Percentiles rank a stretch among this genome's conserved stretches.
Conservation (phyloP, 2,329 filamentous ascomycete species). For the Stagonosporopsis vannaccii region DNA sequence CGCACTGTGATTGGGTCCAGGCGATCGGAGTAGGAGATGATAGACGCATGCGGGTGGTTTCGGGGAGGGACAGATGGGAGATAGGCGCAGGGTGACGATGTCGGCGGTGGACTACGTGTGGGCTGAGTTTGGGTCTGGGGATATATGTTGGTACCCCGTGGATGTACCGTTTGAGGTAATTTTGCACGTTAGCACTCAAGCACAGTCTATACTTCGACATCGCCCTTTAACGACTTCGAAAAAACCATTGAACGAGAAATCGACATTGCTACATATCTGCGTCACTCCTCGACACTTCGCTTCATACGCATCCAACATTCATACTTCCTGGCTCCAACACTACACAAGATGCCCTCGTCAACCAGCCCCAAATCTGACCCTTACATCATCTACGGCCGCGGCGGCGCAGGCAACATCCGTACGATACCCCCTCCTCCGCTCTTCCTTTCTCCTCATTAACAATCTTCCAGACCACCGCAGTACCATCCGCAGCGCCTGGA, state of each 20-base stretch:
- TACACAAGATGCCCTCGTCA: constrained; percentile 13
- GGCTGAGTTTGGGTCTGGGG: constrained; percentile 4
- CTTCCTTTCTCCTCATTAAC: not conserved
- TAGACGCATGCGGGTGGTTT: constrained; percentile 17
- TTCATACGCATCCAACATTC: not conserved
- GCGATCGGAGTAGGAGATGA: constrained; percentile 10
- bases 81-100: constrained; percentile 20
- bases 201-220: not conserved
- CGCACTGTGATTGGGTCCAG: constrained; percentile 18
- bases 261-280: not conserved
- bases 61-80: constrained; percentile 6
- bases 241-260: not conserved
- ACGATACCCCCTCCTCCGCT: not conserved
- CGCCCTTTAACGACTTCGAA: not conserved
- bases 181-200: not conserved
- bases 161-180: constrained; percentile 9
- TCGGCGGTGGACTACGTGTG: constrained; percentile 17
- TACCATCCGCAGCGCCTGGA: constrained; percentile 19
- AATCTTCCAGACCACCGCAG: constrained; percentile 11
- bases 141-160: constrained; percentile 18
- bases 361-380: constrained; percentile 15
- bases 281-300: not conserved
- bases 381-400: constrained; percentile 21
- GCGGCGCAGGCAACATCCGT: constrained; percentile 20
- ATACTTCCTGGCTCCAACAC: not conserved